Percentiles rank a stretch among this genome's conserved stretches.
Evolutionary conservation across 2,329 filamentous ascomycete genomes (phyloP).

Genomic region (Trichoderma sp.): DNA sequence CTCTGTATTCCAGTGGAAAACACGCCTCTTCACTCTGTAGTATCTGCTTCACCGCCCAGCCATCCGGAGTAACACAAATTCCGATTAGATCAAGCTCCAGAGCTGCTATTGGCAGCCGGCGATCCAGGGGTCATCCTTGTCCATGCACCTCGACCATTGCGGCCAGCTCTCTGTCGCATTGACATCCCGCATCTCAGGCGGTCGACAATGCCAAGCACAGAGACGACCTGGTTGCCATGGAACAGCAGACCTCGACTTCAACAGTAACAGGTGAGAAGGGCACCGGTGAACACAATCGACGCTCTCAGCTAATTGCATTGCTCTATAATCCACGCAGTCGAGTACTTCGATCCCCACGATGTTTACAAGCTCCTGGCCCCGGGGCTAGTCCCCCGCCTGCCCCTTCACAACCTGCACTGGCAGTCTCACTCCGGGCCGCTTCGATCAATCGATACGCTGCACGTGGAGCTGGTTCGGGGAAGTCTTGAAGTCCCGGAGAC

Average conservation of each 20-base stretch:
- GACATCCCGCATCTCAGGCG: conserved; percentile 17
- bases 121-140: conserved; percentile 21
- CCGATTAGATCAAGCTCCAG: conserved; percentile 25
- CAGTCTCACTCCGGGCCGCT: conserved; percentile 90
- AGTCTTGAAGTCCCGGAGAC: conserved; percentile 49
- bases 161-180: conserved; percentile 20
- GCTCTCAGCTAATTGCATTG: not conserved
- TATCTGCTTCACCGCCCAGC: conserved; percentile 31
- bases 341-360: conserved; percentile 92
- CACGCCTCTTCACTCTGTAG: not conserved
- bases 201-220: conserved; percentile 36
- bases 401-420: conserved; percentile 92
- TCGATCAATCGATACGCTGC: conserved; percentile 89
- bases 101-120: conserved; percentile 3
- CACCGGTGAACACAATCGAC: not conserved
- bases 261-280: conserved; percentile 69
- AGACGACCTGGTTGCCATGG: conserved; percentile 50
- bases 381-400: conserved; percentile 75
- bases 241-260: conserved; percentile 69
- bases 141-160: conserved; percentile 20
- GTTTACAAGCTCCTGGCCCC: conserved; percentile 81
- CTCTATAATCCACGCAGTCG: conserved; percentile 58
- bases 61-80: conserved; percentile 34
- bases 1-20: not conserved
- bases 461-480: conserved; percentile 80